Evolutionary conservation across 2,329 filamentous ascomycete genomes (phyloP).

Genomic region (Pseudogymnoascus sp.): DNA sequence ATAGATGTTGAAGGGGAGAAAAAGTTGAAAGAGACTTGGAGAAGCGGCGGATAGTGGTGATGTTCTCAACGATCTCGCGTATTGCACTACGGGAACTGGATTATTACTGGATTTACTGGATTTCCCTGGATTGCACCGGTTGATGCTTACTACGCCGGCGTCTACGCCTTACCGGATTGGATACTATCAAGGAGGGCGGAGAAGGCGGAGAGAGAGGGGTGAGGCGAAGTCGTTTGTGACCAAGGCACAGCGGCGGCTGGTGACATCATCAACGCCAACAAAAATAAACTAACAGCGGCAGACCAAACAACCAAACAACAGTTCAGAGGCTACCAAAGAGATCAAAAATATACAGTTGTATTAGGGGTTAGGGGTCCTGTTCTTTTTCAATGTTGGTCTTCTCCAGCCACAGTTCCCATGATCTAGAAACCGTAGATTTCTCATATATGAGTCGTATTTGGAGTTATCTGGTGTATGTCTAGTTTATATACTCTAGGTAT

Average conservation of each 20-base stretch:
- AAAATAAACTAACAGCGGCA: neutral
- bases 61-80: slow-evolving; percentile 2
- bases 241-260: neutral
- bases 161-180: neutral
- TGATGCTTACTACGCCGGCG: slow-evolving; percentile 4
- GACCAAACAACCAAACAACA: neutral
- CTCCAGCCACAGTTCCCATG: neutral
- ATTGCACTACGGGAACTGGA: neutral
- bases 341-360: neutral
- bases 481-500: neutral
- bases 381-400: neutral
- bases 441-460: neutral
- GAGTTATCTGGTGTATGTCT: neutral
- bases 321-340: neutral
- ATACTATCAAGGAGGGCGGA: neutral
- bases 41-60: neutral
- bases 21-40: neutral
- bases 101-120: neutral
- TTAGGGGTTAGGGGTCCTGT: neutral
- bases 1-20: neutral
- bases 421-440: neutral
- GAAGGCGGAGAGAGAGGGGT: slow-evolving; percentile 1
- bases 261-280: neutral
- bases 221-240: neutral
- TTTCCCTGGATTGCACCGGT: neutral